phyloP scores from a whole-genome alignment of 2,329 filamentous ascomycete species.

The Helotiales sp. region DNA sequence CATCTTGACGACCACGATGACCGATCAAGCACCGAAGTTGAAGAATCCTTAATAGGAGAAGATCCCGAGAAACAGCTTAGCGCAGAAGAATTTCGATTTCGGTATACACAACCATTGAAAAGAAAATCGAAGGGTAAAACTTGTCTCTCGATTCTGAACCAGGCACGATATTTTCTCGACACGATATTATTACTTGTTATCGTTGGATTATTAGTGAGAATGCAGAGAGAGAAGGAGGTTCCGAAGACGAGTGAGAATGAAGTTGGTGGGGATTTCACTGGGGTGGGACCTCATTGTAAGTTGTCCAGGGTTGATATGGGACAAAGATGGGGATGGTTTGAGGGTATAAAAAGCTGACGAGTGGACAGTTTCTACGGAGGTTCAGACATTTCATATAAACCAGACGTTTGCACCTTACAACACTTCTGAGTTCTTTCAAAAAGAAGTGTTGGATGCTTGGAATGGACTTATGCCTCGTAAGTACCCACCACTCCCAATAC shows the following conservation, averaged over 20 bases:
- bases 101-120: too few species aligned
- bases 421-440: slow-evolving; percentile 40
- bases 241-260: slow-evolving; percentile 32
- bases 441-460: slow-evolving; percentile 40
- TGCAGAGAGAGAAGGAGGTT: slow-evolving; percentile 29
- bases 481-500: too few species aligned
- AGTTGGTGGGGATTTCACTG: slow-evolving; percentile 40
- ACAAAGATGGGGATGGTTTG: background rate
- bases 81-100: slow-evolving; percentile 28
- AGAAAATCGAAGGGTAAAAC: slow-evolving; percentile 25
- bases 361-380: slow-evolving; percentile 36
- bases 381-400: slow-evolving; percentile 41
- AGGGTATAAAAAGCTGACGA: slow-evolving; percentile 7
- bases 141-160: slow-evolving; percentile 31
- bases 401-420: slow-evolving; percentile 41
- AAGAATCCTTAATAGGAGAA: slow-evolving; percentile 43
- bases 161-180: slow-evolving; percentile 41
- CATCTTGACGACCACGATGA: slow-evolving; percentile 37
- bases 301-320: too few species aligned
- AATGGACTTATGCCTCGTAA: slow-evolving; percentile 43
- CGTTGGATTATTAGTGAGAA: slow-evolving; percentile 38
- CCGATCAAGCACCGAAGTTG: slow-evolving; percentile 41
- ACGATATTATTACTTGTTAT: slow-evolving; percentile 41
- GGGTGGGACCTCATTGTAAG: slow-evolving; percentile 39
- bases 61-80: slow-evolving; percentile 39